Evolutionary conservation across 108 stramenopile genomes (phyloP).

Genomic region (Chaetoceros tenuissimus): DNA sequence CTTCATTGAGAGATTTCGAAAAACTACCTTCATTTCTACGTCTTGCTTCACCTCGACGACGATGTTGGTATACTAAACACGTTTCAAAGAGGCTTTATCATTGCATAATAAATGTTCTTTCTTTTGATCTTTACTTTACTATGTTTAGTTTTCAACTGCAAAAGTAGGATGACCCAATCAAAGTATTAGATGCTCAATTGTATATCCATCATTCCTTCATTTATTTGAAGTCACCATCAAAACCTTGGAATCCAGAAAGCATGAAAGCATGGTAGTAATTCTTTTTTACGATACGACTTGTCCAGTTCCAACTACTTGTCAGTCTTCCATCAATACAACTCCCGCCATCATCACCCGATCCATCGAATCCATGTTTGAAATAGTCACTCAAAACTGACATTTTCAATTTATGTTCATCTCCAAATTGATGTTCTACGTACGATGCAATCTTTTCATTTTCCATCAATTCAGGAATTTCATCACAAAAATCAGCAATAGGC

Average conservation of each 20-base stretch:
- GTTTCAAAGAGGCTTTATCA: too few species aligned
- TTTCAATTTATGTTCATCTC: constrained; percentile 28
- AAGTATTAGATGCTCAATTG: too few species aligned
- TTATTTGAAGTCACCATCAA: constrained; percentile 76
- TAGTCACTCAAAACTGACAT: constrained; percentile 68
- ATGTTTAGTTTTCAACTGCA: too few species aligned
- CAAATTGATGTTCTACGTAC: constrained; percentile 59
- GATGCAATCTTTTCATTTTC: constrained; percentile 31
- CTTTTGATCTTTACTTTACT: too few species aligned
- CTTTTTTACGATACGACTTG: constrained; percentile 66
- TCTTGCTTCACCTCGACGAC: too few species aligned
- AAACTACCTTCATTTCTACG: too few species aligned
- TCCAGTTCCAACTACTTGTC: constrained; percentile 85
- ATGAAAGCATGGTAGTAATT: constrained; percentile 67
- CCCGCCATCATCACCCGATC: constrained; percentile 82
- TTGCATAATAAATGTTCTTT: too few species aligned
- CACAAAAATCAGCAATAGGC: constrained; percentile 54
- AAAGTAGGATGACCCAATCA: too few species aligned
- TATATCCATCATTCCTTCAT: too few species aligned
- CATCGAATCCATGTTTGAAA: constrained; percentile 87
- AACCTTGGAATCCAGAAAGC: constrained; percentile 78
- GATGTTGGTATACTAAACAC: too few species aligned
- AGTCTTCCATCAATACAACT: constrained; percentile 86
- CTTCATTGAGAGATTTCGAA: too few species aligned
- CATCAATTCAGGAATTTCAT: constrained; percentile 31